Base-by-base conservation (phyloP, 2,329 filamentous ascomycete genomes). In the Aspergillus cejpii region DNA sequence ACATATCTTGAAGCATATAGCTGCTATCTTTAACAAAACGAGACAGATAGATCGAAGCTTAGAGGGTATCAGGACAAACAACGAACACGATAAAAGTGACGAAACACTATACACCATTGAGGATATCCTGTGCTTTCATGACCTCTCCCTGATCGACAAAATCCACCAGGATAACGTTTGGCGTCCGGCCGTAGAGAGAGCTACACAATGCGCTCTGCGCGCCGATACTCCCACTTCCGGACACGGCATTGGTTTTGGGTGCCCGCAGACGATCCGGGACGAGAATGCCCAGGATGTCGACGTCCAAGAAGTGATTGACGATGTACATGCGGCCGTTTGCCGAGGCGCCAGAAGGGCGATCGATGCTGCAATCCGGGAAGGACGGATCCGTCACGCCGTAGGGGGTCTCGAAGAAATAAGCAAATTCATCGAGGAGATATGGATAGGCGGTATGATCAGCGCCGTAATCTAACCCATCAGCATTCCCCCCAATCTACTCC, bases 261-360 rank as follows among this genome's bases (percentile, higher is more conserved):
- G 69, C 68, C 11, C 54, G 60, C 3, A 56, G 49, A 12, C 69
- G 60, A 43, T 73, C 69, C 5, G 73, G 73, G n/a, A 73, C 53
- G 27, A 65, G 53, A 11, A 71, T 58, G 5, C 70, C 70, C 0
- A 69, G 44, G 23, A 72, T 52, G 39, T 72, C 62, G 7, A 66
- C 52, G 48, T 74, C 68, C 2, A 74, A 56, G 50, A 73, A 74
- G 53, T 75, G 73, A 45, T 75, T 75, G 47, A 74, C 63, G 27
- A 74, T 63, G 43, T 70, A 70, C 70, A 75, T 73, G 3, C 68
- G 62, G 10, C 65, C 69, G 3, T 62, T 56, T 5, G 64, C 50
- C 11, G 58, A 63, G 19, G 60, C 62, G n/a, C 62, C 63, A 4
- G 62, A 37, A 2, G 72, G 72, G 3, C 71, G 66, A 51, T 74